Evolutionary conservation across 2,329 filamentous ascomycete species (phyloP), one percentile per base, ranked within the genome.

Genomic region (Fusarium liriodendri): DNA sequence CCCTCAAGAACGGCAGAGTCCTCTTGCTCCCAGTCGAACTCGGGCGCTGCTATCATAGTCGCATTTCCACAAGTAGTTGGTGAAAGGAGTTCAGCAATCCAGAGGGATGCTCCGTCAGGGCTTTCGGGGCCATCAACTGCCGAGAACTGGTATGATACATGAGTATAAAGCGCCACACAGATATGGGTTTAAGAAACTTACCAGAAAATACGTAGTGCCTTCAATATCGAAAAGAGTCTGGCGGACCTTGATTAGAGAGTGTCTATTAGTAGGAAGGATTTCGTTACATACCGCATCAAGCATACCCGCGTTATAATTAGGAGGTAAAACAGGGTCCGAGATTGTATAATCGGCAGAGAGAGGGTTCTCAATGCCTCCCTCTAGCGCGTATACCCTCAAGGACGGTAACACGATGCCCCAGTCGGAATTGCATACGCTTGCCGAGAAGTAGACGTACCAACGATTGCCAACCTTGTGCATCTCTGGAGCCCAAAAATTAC

Each of bases 21-120:
- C 20, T 59, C 57, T 18, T 59, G 57, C 22, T 59, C 57, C 57
- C 57, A 59, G 57, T 59, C 57, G 8, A 59, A 59, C 35, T 40
- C 33, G 16, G 57, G 57, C 9, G 33, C 20, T 40, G 57, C 57
- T 22, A 59, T 59, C 57, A 59, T 42, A 6, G 57, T 59, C 5
- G 57, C 57, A 29, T 59, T 59, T 14, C 57, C 57, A 40, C 22
- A 27, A 38, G 33, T 40, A 7, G 57, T 59, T 16, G 57, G 35
- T 4, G 57, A 59, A 38, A 38, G n/a, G 18, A 59, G 57, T 20
- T 38, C 22, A 16, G 57, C 57, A 20, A 59, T 59, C 57, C 57
- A 59, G 13, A 59, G 57, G 10, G 57, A 59, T 59, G 57, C 57
- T 42, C 57, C 57, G 22, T 59, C 57, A 14, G 57, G 57, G 35